phyloP scores from a whole-genome alignment of 2,329 filamentous ascomycete genomes.

The Aspergillus sergii region DNA sequence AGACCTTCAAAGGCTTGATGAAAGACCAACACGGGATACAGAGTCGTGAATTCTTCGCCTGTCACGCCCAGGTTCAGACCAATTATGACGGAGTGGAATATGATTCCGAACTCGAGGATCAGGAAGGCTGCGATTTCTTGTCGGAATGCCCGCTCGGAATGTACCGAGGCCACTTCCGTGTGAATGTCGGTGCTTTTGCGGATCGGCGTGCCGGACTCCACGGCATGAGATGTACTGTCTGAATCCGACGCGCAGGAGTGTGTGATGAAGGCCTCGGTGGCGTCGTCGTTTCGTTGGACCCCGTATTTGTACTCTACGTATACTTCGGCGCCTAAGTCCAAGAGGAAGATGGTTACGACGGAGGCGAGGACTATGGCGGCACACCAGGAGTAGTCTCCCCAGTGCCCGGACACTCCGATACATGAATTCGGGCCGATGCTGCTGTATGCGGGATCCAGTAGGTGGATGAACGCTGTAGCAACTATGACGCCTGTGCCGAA shows the following conservation, averaged over 20 bases:
- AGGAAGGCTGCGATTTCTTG: constrained; percentile 46
- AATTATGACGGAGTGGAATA: constrained; percentile 67
- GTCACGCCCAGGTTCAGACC: constrained; percentile 64
- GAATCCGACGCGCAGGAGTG: constrained; percentile 2
- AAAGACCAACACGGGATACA: constrained; percentile 64
- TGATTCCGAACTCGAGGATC: constrained; percentile 61
- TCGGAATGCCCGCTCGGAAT: constrained; percentile 33
- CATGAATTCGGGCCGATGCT: constrained; percentile 53
- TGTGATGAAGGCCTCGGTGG: constrained; percentile 17
- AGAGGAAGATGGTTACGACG: constrained; percentile 53
- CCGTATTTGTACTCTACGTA: constrained; percentile 55
- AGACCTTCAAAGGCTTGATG: constrained; percentile 67
- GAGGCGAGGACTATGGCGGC: constrained; percentile 55
- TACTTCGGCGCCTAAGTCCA: constrained; percentile 55
- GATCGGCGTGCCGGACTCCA: neutral
- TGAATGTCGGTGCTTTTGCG: neutral
- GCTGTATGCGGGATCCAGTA: constrained; percentile 49
- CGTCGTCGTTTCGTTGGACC: constrained; percentile 29
- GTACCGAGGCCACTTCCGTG: constrained; percentile 5
- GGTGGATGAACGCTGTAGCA: constrained; percentile 52
- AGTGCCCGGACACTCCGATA: constrained; percentile 57
- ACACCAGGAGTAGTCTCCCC: constrained; percentile 56
- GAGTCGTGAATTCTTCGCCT: constrained; percentile 57
- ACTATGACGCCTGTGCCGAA: constrained; percentile 53
- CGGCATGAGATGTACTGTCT: neutral